Base-by-base conservation (phyloP, 441 rosid species). In the Eutrema salsugineum region DNA sequence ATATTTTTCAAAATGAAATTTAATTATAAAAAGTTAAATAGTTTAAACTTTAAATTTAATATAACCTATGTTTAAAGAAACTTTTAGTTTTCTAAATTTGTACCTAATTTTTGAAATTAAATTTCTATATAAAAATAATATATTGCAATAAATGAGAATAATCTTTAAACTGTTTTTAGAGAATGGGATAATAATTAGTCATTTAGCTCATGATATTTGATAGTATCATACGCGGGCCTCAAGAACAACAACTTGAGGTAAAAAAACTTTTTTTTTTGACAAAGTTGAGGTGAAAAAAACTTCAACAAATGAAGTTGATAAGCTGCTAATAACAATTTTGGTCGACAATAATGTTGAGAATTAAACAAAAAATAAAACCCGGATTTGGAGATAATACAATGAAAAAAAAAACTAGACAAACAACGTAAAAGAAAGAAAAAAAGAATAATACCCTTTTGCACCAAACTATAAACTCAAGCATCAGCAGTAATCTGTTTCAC, bases 371-470 rank as follows among this genome's bases (percentile, higher is more conserved):
- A 30, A 30, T 1, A 0, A 24, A 24, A 24, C 27, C 27, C 27
- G 60, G 60, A 56, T 57, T 47, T 69, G 57, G 42, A 60, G 47
- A 70, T 70, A 68, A 50, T 61, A 61, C 54, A 63, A 33, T 30
- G 55, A 32, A 63, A 43, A 65, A 32, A 63, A 43, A 65, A 65
- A 11, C 27, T 14, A 63, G 63, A 30, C 40, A 60, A 60, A 33
- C 53, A 54, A 71, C 6, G 53, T 12, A 62, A 71, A 22, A 32
- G 28, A 24, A 43, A 42, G 20, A 42, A 54, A 30, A 48, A 50
- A 72, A 46, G 58, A 73, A 73, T 73, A 65, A 65, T 73, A 73
- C 54, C 70, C 76, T 43, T 54, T 1, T 5, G 7, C 6, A 62
- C 44, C 62, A 72, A 64, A 43, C 35, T 32, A 32, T 32, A 32